These are phyloP conservation scores for Azolla pinnata DNA, from an alignment of 75 land plant species.

Conservation along the genomic window DNA sequence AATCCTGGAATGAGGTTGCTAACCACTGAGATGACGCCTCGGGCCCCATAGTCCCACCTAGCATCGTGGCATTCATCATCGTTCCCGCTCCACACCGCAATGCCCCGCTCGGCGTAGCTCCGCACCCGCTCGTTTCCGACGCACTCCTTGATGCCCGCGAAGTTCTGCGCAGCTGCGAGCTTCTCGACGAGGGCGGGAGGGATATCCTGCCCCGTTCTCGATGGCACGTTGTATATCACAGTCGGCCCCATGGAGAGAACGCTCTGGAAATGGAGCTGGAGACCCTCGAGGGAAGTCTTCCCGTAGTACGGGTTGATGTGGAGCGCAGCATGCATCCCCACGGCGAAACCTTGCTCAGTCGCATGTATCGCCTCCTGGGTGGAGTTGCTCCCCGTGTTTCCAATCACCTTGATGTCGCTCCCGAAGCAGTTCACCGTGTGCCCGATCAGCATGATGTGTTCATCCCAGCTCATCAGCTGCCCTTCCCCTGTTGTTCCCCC, in stretches of 20 bases:
- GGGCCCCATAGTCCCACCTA: slow-evolving; percentile 67
- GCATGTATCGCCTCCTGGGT: slow-evolving; percentile 80
- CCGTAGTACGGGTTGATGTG: slow-evolving; percentile 91
- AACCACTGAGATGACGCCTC: slow-evolving; percentile 71
- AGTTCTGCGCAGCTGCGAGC: slow-evolving; percentile 34
- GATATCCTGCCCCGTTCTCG: slow-evolving; percentile 76
- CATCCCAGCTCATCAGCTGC: slow-evolving; percentile 86
- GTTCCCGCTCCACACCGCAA: slow-evolving; percentile 79
- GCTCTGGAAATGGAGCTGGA: slow-evolving; percentile 49
- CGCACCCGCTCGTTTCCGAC: slow-evolving; percentile 58
- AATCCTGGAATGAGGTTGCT: slow-evolving; percentile 73
- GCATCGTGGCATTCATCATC: slow-evolving; percentile 86
- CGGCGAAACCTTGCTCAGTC: slow-evolving; percentile 78
- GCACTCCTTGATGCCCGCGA: slow-evolving; percentile 80
- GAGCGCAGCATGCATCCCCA: slow-evolving; percentile 84
- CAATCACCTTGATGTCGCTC: slow-evolving; percentile 58
- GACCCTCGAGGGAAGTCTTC: slow-evolving; percentile 59
- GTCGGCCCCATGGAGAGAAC: slow-evolving; percentile 66
- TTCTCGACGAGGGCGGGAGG: slow-evolving; percentile 47
- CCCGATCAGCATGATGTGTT: slow-evolving; percentile 82
- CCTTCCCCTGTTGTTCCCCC: slow-evolving; percentile 94
- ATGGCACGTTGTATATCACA: slow-evolving; percentile 74
- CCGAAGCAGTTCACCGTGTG: slow-evolving; percentile 73
- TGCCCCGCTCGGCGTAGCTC: slow-evolving; percentile 36
- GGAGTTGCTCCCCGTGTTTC: slow-evolving; percentile 90